Percentiles rank a stretch among this genome's conserved stretches.
Evolutionary conservation across 305 asterid genomes (phyloP).

Genomic region (Rubia balearica): DNA sequence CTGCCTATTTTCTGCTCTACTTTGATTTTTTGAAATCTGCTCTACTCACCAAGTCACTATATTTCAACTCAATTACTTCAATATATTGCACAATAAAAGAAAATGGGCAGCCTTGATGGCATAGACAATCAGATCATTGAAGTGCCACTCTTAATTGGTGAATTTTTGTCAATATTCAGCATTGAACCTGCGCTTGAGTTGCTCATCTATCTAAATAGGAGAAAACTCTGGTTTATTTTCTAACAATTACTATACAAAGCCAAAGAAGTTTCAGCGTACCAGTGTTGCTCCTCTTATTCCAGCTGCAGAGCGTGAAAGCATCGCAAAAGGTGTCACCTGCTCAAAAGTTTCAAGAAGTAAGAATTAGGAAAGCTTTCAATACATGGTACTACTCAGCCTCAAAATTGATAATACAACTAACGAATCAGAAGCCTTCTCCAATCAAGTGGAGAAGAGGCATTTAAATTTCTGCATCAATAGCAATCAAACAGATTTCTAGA

Average conservation of each 20-base stretch:
- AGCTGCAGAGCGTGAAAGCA: conserved; percentile 91
- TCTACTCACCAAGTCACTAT: not conserved
- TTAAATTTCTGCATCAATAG: not conserved
- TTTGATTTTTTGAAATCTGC: not conserved
- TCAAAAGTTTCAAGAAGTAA: conserved; percentile 3
- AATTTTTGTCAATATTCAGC: not conserved
- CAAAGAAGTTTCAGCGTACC: conserved; percentile 36
- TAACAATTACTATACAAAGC: not conserved
- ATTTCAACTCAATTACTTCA: not conserved
- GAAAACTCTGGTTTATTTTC: not conserved
- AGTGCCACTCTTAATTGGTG: not conserved
- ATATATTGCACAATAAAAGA: not conserved
- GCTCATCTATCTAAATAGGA: not conserved
- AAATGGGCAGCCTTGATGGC: not conserved
- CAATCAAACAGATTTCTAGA: not conserved
- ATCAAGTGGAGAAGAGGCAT: conserved; percentile 1
- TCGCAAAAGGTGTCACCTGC: conserved; percentile 87
- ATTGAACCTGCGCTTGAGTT: not conserved
- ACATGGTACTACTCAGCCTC: not conserved
- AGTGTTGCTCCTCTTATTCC: conserved; percentile 93
- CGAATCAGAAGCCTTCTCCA: not conserved
- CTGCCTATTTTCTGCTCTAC: not conserved
- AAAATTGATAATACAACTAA: not conserved
- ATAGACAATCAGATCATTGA: not conserved
- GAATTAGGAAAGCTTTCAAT: not conserved